Evolutionary conservation across 2,329 filamentous ascomycete species (phyloP).

Genomic region (Tothia fuscella): DNA sequence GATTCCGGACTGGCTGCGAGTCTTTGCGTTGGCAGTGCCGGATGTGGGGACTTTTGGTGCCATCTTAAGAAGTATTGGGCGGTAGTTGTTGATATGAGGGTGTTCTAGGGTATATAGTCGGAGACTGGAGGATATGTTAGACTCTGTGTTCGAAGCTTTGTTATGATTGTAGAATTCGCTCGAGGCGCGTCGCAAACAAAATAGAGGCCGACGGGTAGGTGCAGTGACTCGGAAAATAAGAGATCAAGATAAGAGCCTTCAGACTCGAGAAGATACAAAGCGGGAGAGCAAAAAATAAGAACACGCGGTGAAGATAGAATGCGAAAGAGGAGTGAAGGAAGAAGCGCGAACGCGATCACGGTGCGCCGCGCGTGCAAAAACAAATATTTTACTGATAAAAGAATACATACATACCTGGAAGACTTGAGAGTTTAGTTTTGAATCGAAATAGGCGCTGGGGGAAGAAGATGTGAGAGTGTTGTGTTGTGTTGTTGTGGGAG

Average conservation of each 20-base stretch:
- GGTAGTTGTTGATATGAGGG: background rate
- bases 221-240: background rate
- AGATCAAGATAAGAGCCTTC: background rate
- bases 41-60: background rate
- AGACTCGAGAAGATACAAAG: background rate
- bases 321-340: too few relatives aligned
- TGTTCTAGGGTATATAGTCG: background rate
- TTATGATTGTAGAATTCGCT: background rate
- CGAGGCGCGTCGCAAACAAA: background rate
- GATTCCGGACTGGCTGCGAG: conserved; percentile 4
- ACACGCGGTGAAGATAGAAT: too few relatives aligned
- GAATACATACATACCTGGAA: too few relatives aligned
- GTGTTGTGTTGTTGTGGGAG: too few relatives aligned
- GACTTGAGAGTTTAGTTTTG: too few relatives aligned
- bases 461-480: too few relatives aligned
- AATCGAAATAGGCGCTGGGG: too few relatives aligned
- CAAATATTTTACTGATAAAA: too few relatives aligned
- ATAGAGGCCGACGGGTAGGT: conserved; percentile 1
- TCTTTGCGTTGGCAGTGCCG: conserved; percentile 5
- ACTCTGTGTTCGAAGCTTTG: background rate
- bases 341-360: too few relatives aligned
- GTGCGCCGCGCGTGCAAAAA: too few relatives aligned
- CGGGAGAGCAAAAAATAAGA: too few relatives aligned
- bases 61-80: background rate
- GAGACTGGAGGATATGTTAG: conserved; percentile 1